phyloP scores from a whole-genome alignment of 345 rosid genomes.

The Bruguiera sexangula region DNA sequence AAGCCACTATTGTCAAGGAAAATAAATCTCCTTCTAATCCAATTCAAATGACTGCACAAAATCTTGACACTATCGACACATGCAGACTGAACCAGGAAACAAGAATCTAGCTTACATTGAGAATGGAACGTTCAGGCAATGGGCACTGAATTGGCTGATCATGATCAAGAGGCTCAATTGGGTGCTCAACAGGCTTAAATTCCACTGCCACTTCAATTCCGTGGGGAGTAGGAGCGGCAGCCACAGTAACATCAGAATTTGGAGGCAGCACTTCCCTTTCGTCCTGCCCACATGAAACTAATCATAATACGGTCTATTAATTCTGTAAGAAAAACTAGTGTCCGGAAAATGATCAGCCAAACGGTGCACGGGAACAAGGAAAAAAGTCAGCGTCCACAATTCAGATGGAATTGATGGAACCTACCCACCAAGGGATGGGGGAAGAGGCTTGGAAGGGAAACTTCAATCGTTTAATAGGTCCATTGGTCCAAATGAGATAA shows the following conservation, averaged over 20 bases:
- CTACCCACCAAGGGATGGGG: background rate
- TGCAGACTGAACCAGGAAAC: background rate
- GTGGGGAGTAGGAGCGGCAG: conserved; percentile 55
- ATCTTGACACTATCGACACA: background rate
- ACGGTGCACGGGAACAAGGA: no score
- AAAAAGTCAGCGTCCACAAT: no score
- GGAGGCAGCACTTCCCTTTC: conserved; percentile 65
- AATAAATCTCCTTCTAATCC: background rate
- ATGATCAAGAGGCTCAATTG: conserved; percentile 72
- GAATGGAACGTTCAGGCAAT: conserved; percentile 83
- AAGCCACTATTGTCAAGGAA: no score
- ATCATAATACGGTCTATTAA: conserved; percentile 2
- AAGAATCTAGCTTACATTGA: conserved; percentile 52
- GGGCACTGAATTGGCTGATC: conserved; percentile 87
- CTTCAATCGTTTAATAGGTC: background rate
- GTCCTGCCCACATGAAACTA: conserved; percentile 40
- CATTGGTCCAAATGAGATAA: background rate
- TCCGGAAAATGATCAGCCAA: background rate
- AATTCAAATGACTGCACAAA: background rate
- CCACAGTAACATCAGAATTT: conserved; percentile 35
- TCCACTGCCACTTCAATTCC: conserved; percentile 84
- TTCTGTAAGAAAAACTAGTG: background rate
- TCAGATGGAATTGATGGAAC: no score
- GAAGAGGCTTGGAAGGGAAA: background rate
- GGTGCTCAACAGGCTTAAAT: conserved; percentile 95